Conservation (phyloP, 179 eudicot species). For the Silene vulgaris region DNA sequence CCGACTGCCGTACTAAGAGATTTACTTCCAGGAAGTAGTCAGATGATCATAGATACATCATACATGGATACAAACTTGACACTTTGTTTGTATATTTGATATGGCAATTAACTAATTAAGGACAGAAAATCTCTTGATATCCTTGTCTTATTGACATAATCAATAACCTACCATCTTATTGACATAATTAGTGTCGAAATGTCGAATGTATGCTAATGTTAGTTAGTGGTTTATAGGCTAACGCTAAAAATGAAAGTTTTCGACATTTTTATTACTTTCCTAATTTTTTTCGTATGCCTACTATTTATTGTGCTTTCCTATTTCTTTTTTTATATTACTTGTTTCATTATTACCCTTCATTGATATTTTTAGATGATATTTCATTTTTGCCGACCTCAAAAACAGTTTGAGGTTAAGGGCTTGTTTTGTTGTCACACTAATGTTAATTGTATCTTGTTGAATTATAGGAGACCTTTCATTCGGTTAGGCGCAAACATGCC, state of each 20-base stretch:
- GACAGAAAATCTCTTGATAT: neutral
- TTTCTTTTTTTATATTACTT: neutral
- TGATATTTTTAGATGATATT: too few species aligned
- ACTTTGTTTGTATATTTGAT: too few species aligned
- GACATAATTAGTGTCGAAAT: neutral
- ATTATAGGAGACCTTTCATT: slow-evolving; percentile 71
- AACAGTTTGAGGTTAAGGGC: too few species aligned
- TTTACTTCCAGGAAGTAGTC: slow-evolving; percentile 17
- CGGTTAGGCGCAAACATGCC: slow-evolving; percentile 94
- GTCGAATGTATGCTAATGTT: neutral
- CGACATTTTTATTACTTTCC: neutral
- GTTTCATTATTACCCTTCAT: neutral
- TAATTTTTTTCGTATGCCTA: too few species aligned
- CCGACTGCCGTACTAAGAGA: slow-evolving; percentile 2
- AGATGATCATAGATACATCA: slow-evolving; percentile 8
- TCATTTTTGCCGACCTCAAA: neutral
- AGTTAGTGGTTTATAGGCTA: neutral
- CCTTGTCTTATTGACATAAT: neutral
- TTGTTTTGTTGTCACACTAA: too few species aligned
- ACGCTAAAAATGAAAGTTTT: neutral
- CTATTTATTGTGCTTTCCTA: neutral
- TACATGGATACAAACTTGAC: too few species aligned
- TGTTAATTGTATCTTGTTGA: neutral
- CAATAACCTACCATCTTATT: neutral
- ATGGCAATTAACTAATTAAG: neutral